phyloP scores from a whole-genome alignment of 2,329 filamentous ascomycete species.

The Aspergillus piperis region DNA sequence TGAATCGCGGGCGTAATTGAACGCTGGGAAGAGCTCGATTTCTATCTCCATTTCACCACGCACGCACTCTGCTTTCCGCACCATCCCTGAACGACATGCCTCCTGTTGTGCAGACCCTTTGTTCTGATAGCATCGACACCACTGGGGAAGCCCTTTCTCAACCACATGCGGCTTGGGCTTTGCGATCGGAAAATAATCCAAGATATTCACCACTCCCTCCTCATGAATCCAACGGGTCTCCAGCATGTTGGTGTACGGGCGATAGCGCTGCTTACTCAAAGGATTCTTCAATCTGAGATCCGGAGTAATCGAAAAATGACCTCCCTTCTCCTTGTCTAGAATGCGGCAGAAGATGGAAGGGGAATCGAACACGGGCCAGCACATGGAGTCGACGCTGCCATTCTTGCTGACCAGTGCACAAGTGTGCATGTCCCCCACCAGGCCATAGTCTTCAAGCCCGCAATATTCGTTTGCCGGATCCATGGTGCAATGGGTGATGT shows the following conservation, averaged over 20 bases:
- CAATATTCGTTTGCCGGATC: slow-evolving; percentile 21
- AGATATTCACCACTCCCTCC: slow-evolving; percentile 69
- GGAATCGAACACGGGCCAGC: slow-evolving; percentile 79
- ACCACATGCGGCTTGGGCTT: slow-evolving; percentile 47
- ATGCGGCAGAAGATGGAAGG: slow-evolving; percentile 74
- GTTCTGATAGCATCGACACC: slow-evolving; percentile 35
- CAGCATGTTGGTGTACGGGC: slow-evolving; percentile 72
- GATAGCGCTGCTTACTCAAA: slow-evolving; percentile 76
- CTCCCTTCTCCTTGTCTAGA: slow-evolving; percentile 72
- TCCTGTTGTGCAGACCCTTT: slow-evolving; percentile 27
- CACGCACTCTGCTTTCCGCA: slow-evolving; percentile 71
- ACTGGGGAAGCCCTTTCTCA: slow-evolving; percentile 30
- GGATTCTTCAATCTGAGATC: slow-evolving; percentile 50
- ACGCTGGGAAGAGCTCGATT: slow-evolving; percentile 71
- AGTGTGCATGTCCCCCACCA: slow-evolving; percentile 80
- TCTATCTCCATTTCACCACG: slow-evolving; percentile 66
- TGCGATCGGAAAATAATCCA: slow-evolving; percentile 75
- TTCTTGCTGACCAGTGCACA: slow-evolving; percentile 74
- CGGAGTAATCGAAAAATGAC: slow-evolving; percentile 66
- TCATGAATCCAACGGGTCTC: slow-evolving; percentile 78
- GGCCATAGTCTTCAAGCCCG: slow-evolving; percentile 72
- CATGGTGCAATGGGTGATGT: background rate
- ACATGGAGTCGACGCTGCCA: slow-evolving; percentile 76
- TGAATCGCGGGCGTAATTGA: slow-evolving; percentile 66
- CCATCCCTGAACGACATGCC: slow-evolving; percentile 54